A percentile compares a stretch with the other conserved stretches of the same genome.
Evolutionary conservation across 1,139 yeast genomes (phyloP).

Genomic region (Candida pseudoviswanathii): DNA sequence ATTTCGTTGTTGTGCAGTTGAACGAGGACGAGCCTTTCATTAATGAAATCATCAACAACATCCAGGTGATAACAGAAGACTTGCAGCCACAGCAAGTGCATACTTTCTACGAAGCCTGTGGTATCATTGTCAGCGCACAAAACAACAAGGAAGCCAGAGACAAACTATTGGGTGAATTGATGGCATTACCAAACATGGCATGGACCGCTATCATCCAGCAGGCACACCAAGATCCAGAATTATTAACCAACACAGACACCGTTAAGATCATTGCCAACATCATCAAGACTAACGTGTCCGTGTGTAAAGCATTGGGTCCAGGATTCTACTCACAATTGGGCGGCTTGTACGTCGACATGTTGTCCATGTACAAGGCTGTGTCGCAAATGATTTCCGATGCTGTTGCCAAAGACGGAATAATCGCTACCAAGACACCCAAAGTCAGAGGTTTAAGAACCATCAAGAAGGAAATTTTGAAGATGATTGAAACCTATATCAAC

Average conservation of each 20-base stretch:
- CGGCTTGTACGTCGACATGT: conserved; percentile 83
- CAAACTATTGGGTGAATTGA: conserved; percentile 71
- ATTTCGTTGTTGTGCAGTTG: conserved; percentile 85
- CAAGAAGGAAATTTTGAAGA: conserved; percentile 88
- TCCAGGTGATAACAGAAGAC: conserved; percentile 86
- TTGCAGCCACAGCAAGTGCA: conserved; percentile 97
- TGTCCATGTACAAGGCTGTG: conserved; percentile 86
- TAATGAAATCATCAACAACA: conserved; percentile 80
- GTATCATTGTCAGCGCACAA: conserved; percentile 89
- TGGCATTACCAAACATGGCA: conserved; percentile 91
- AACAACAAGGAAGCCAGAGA: conserved; percentile 62
- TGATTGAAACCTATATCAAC: conserved; percentile 85
- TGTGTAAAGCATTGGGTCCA: conserved; percentile 90
- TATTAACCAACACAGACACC: conserved; percentile 80
- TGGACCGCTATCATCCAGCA: conserved; percentile 90
- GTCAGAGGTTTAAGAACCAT: conserved; percentile 95
- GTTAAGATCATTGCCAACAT: conserved; percentile 92
- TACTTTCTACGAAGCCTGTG: conserved; percentile 97
- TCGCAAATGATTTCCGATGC: conserved; percentile 84
- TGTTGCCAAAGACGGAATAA: conserved; percentile 76
- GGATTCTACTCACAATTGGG: conserved; percentile 90
- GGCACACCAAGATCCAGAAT: conserved; percentile 86
- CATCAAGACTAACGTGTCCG: conserved; percentile 91
- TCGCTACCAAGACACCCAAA: conserved; percentile 93
- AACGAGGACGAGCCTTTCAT: conserved; percentile 93